Evolutionary conservation across 129 eudicot species (phyloP), one percentile per base, ranked within the genome.

Genomic region (Sambucus nigra): DNA sequence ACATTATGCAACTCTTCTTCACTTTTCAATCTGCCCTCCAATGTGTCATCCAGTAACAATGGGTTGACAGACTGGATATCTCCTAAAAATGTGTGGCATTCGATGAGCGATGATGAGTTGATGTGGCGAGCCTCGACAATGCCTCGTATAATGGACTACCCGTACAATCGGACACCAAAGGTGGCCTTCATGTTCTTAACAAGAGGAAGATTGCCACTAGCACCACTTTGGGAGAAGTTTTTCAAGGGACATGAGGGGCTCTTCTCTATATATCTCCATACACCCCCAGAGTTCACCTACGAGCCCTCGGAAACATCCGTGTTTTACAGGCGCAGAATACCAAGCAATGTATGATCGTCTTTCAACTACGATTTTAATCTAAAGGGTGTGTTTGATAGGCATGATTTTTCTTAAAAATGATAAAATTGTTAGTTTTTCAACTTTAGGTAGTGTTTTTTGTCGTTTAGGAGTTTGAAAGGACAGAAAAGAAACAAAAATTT

Each of bases 101-200:
- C 86, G 9, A 71, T 79, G 89, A 73, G 66, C 15, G 95, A 85
- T 10, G 69, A 74, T 4, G 81, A 84, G 63, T 60, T 91, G 27
- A 63, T 79, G 29, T 75, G 83, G 81, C 72, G 78, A 52, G 95
- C 89, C 20, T 72, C 77, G 5, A 74, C 62, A 73, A 81, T 73
- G n/a, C 88, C 94, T 20, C 73, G 26, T 45, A 44, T 74, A 0
- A 26, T n/a, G 2, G 71, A 69, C 14, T 55, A 60, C 35, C 88
- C 86, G 6, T 76, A 33, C 39, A 73, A 69, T 24, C 33, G 75
- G 27, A 81, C 72, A 9, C 68, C 71, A 1, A 91, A 76, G 70
- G 76, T 85, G 48, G 98, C 95, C 5, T 91, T 91, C 70, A 61
- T 91, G 98, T 91, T 85, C 82, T 65, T 91, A 28, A 61, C 86